Evolutionary conservation across 2,329 filamentous ascomycete species (phyloP).

Genomic region (Colletotrichum sp.): DNA sequence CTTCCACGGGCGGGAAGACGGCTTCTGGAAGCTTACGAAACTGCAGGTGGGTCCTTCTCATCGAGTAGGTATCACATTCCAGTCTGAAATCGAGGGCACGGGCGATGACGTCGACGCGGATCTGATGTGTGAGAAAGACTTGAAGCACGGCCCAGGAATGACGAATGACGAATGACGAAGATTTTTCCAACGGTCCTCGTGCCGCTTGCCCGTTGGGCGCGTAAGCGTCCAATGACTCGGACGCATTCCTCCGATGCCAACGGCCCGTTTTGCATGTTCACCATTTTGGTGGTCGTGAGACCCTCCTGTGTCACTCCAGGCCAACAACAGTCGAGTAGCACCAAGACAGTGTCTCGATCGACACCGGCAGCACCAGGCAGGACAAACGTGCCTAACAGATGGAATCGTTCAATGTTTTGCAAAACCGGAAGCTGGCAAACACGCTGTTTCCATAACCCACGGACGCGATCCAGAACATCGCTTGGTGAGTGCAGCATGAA

Average conservation of each 20-base stretch:
- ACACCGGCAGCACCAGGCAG: background rate
- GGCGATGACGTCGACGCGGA: background rate
- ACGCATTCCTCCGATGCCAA: background rate
- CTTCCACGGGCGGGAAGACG: background rate
- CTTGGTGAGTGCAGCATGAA: background rate
- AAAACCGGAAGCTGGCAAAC: background rate
- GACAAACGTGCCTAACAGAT: background rate
- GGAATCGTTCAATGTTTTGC: background rate
- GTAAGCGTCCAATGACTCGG: background rate
- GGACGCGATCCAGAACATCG: background rate
- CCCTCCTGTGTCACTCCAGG: background rate
- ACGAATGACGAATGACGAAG: background rate
- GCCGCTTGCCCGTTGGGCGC: background rate
- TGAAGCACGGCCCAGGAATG: background rate
- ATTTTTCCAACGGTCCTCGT: background rate
- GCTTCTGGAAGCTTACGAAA: background rate
- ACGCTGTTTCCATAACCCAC: background rate
- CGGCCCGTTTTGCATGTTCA: background rate
- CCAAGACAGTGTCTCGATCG: background rate
- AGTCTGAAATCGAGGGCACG: background rate
- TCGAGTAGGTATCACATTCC: conserved; percentile 3
- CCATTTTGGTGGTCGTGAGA: background rate
- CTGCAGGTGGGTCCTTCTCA: background rate
- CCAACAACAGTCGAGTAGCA: background rate
- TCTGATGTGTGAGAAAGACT: background rate